Base-by-base conservation (phyloP, 768 basidiomycete genomes). In the Pilatotrama ljubarskyi region DNA sequence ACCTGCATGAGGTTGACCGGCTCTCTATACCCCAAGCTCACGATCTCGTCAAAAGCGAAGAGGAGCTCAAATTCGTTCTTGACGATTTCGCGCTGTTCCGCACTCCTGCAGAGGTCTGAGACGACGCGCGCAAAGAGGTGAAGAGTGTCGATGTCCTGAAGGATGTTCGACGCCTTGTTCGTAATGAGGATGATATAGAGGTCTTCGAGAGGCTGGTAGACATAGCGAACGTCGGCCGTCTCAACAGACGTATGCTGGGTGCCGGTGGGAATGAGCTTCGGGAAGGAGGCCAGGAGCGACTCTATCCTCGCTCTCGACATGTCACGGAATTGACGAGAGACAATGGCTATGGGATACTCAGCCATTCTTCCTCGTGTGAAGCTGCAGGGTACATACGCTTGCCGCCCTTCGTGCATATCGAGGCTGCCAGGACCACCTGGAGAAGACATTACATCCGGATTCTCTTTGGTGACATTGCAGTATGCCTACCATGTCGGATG, bases 81-180 rank as follows among this genome's bases (percentile, higher is more conserved):
- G 63, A 87, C 74, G 64, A 99, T 95, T 72, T 98, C 94, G 49
- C 89, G 82, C 74, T 96, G 94, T 58, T 93, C 91, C 5, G 88
- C 90, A 58, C 81, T 87, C 65, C 92, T 82, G 73, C 93, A 95
- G 74, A 95, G 75, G 73, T 96, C 94, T 2, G 94, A 94, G 14
- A 97, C 94, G 47, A 97, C 89, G 35, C 96, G 88, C 0, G 95
- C 89, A 67, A 97, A 90, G 37, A 99, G 88, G 66, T 95, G 93
- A 0, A 99, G 81, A 0, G 96, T 99, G 59, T 97, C 91, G 64
- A 98, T 96, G 73, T 98, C 97, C 78, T 97, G 97, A 38, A 99
- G 79, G 68, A 98, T 98, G 70, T 99, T 99, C n/a, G 92, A 94
- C 8, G 93, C 92, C 74, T 97, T 98, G 78, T 98, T 98, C 55